A percentile compares a stretch with the other conserved stretches of the same genome.
Evolutionary conservation across 345 rosid species (phyloP).

Genomic region (Sonneratia caseolaris): DNA sequence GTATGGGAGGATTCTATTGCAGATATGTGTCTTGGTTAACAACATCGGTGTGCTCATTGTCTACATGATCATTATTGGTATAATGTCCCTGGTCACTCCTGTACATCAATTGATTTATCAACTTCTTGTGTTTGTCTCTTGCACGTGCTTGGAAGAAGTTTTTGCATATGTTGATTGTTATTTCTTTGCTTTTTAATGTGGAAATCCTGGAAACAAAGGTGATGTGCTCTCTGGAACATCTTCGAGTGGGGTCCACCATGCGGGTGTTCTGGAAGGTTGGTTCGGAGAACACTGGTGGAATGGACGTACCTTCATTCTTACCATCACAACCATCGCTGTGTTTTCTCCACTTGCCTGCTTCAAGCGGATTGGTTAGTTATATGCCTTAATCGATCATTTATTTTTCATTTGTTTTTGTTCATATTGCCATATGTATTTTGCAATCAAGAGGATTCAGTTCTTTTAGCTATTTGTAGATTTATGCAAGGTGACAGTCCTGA

Average conservation of each 20-base stretch:
- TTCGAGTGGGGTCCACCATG: slow-evolving; percentile 66
- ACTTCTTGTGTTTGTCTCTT: neutral
- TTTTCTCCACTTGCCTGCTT: slow-evolving; percentile 76
- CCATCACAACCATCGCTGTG: slow-evolving; percentile 47
- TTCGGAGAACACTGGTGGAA: slow-evolving; percentile 81
- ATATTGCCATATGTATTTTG: neutral
- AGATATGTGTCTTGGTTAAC: slow-evolving; percentile 59
- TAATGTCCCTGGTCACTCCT: neutral
- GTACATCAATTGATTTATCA: neutral
- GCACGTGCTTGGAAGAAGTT: neutral
- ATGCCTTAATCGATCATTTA: neutral
- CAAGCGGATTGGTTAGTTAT: slow-evolving; percentile 63
- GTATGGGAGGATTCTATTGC: slow-evolving; percentile 51
- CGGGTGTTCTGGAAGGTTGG: slow-evolving; percentile 85
- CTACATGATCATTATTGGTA: slow-evolving; percentile 96
- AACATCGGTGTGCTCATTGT: slow-evolving; percentile 85
- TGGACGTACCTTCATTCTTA: slow-evolving; percentile 49
- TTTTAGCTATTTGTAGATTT: neutral
- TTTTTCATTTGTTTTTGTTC: neutral
- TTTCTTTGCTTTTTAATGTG: neutral
- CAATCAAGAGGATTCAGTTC: neutral
- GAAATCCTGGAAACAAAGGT: slow-evolving; percentile 5
- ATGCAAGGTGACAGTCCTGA: neutral
- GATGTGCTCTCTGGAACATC: slow-evolving; percentile 62
- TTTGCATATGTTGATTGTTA: slow-evolving; percentile 1